phyloP scores from a whole-genome alignment of 2,329 filamentous ascomycete genomes.

The Aspergillus neotritici region DNA sequence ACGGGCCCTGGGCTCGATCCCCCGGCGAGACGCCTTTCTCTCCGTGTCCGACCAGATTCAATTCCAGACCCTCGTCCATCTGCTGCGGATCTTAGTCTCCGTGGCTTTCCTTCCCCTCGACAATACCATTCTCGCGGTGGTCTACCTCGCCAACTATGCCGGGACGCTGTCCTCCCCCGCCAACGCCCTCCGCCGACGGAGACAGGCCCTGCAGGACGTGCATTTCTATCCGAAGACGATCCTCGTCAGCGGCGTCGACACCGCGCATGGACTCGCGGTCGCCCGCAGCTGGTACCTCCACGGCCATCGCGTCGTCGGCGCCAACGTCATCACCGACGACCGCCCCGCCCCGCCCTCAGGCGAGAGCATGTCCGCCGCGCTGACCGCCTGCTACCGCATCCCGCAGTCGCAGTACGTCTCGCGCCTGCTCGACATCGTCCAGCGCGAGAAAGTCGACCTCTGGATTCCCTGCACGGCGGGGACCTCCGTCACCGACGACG shows the following conservation, averaged over 20 bases:
- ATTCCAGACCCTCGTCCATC: slow-evolving; percentile 16
- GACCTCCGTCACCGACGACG: slow-evolving; percentile 61
- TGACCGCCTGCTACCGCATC: slow-evolving; percentile 52
- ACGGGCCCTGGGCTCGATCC: slow-evolving; percentile 10
- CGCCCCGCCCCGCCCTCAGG: slow-evolving; percentile 42
- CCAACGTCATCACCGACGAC: slow-evolving; percentile 50
- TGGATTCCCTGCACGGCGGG: slow-evolving; percentile 73
- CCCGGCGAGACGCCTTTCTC: slow-evolving; percentile 7
- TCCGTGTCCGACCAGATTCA: slow-evolving; percentile 9
- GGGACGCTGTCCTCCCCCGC: slow-evolving; percentile 19
- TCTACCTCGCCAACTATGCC: slow-evolving; percentile 29
- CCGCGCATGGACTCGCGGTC: slow-evolving; percentile 63
- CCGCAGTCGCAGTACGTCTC: slow-evolving; percentile 50
- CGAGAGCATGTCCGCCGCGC: slow-evolving; percentile 54
- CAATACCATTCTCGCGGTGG: slow-evolving; percentile 39
- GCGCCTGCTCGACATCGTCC: slow-evolving; percentile 54
- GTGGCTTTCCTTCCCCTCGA: slow-evolving; percentile 45
- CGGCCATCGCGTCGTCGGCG: slow-evolving; percentile 66
- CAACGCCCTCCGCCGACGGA: slow-evolving; percentile 15
- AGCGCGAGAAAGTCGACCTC: slow-evolving; percentile 57
- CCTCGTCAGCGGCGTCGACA: slow-evolving; percentile 67
- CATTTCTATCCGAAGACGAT: slow-evolving; percentile 50
- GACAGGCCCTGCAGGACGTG: slow-evolving; percentile 24
- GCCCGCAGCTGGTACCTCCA: slow-evolving; percentile 59
- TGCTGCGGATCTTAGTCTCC: slow-evolving; percentile 23